phyloP scores from a whole-genome alignment of 208 protist genomes.

The Entamoeba nuttalli region DNA sequence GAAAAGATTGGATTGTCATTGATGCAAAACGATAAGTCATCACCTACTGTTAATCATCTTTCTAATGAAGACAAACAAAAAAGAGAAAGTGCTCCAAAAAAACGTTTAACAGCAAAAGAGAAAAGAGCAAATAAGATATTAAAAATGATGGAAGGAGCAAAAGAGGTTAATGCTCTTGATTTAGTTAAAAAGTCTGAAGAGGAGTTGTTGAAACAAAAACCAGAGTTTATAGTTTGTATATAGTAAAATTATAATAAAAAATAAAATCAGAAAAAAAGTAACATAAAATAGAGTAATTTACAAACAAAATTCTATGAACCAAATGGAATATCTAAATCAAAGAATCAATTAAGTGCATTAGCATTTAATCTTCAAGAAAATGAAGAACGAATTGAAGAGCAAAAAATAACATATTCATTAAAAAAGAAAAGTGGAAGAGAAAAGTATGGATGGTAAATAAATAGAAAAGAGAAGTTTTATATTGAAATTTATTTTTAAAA shows the following conservation, averaged over 20 bases:
- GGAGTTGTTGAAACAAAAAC: background rate
- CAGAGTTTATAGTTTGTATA: background rate
- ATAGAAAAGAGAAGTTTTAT: background rate
- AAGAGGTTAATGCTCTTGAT: background rate
- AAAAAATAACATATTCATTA: background rate
- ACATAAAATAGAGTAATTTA: background rate
- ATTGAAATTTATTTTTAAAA: no score
- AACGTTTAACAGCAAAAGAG: background rate
- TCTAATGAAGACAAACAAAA: background rate
- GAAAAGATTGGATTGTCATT: no score
- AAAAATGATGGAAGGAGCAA: background rate
- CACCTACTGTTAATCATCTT: no score
- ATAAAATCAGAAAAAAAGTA: no score
- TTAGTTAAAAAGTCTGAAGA: background rate
- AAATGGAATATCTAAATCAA: background rate
- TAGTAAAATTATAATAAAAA: no score
- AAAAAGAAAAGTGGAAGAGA: background rate
- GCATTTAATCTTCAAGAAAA: background rate
- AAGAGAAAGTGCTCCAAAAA: background rate
- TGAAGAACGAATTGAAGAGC: background rate
- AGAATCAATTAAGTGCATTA: background rate
- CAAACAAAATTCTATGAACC: background rate
- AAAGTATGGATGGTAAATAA: background rate
- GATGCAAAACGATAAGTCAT: no score
- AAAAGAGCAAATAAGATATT: background rate